Conservation (phyloP, 257 asterid species). For the Nicotiana attenuata region DNA sequence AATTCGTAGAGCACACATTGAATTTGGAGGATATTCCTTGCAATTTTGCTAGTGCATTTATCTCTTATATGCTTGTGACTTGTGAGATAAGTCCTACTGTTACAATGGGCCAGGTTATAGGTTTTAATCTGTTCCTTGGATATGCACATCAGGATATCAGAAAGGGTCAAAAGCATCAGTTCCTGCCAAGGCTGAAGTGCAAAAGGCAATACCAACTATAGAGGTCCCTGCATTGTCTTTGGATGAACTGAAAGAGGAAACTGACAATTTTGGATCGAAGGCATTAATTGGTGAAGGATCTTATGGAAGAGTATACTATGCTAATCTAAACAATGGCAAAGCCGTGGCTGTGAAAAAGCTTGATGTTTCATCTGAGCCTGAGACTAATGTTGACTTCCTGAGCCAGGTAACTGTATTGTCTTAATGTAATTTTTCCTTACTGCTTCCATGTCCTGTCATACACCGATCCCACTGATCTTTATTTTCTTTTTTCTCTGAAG, state of each 20-base stretch:
- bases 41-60: neutral
- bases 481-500: slow-evolving; percentile 23
- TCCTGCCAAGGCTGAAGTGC: slow-evolving; percentile 9
- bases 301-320: slow-evolving; percentile 8
- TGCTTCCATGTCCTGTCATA: slow-evolving; percentile 5
- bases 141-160: neutral
- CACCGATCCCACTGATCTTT: neutral
- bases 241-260: slow-evolving; percentile 6
- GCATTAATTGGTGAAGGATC: slow-evolving; percentile 15
- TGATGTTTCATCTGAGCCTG: slow-evolving; percentile 84
- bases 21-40: neutral
- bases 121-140: neutral
- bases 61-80: neutral
- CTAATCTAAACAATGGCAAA: slow-evolving; percentile 33
- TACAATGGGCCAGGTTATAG: neutral
- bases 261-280: slow-evolving; percentile 7
- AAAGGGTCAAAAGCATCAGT: slow-evolving; percentile 3
- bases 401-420: slow-evolving; percentile 48
- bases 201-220: slow-evolving; percentile 9
- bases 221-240: slow-evolving; percentile 5
- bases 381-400: slow-evolving; percentile 69
- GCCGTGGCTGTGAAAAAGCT: slow-evolving; percentile 90
- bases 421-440: neutral
- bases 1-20: neutral
- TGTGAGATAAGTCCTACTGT: neutral